phyloP scores from a whole-genome alignment of 2,329 filamentous ascomycete genomes.

The Exserohilum rostratum region DNA sequence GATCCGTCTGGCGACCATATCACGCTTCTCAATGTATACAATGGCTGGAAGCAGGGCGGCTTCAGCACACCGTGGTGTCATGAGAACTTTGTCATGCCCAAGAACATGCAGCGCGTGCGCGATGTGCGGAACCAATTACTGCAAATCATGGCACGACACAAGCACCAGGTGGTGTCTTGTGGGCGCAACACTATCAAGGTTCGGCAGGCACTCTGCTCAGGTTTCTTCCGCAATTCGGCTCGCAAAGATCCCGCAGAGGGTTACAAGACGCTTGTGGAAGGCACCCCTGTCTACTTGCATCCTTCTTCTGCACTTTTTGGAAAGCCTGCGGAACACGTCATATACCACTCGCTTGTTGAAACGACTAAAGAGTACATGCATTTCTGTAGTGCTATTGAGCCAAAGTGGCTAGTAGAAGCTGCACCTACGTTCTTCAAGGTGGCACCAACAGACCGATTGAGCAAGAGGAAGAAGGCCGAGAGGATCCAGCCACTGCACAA shows the following conservation, averaged over 20 bases:
- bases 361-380: constrained; percentile 99
- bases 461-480: constrained; percentile 91
- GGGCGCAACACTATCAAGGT: constrained; percentile 87
- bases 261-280: constrained; percentile 96
- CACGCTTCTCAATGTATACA: constrained; percentile 95
- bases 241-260: constrained; percentile 96
- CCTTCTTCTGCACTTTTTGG: constrained; percentile 91
- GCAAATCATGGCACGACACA: constrained; percentile 92
- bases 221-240: constrained; percentile 94
- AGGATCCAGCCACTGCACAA: constrained; percentile 95
- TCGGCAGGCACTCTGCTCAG: constrained; percentile 84
- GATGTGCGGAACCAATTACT: constrained; percentile 92
- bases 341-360: constrained; percentile 88
- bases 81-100: constrained; percentile 95
- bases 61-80: constrained; percentile 92
- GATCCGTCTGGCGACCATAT: constrained; percentile 94
- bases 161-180: constrained; percentile 80
- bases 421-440: constrained; percentile 99
- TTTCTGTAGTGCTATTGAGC: constrained; percentile 88
- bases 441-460: constrained; percentile 81
- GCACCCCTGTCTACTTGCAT: constrained; percentile 93
- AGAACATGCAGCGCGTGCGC: constrained; percentile 84
- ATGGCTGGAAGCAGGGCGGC: constrained; percentile 87
- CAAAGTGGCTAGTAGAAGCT: constrained; percentile 90
- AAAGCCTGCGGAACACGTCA: constrained; percentile 94